These are phyloP conservation scores for Thelephora aurantiotincta DNA, from an alignment of 768 basidiomycete species.

Conservation along the genomic window DNA sequence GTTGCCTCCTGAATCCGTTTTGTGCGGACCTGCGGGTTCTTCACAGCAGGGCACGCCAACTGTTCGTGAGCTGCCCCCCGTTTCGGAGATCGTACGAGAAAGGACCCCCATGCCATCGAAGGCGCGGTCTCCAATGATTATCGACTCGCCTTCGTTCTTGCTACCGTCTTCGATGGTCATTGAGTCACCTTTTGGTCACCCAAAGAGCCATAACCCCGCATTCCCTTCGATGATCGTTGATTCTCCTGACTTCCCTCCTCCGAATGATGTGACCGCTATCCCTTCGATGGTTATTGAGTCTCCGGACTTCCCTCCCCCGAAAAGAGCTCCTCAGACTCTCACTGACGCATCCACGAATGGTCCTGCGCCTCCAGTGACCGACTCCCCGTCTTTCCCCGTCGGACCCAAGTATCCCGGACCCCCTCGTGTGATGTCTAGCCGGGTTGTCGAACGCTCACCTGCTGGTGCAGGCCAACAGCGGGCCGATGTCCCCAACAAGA, in stretches of 20 bases:
- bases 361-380: not conserved
- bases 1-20: slow-evolving; percentile 4
- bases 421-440: slow-evolving; percentile 8
- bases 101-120: not conserved
- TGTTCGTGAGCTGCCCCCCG: not conserved
- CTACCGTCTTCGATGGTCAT: slow-evolving; percentile 1
- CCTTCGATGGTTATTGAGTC: too few species aligned
- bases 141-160: slow-evolving; percentile 11
- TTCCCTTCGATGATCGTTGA: slow-evolving; percentile 1
- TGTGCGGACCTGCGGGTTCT: slow-evolving; percentile 1
- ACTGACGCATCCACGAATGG: too few species aligned
- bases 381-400: slow-evolving; percentile 12
- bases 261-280: too few species aligned
- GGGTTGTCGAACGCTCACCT: slow-evolving; percentile 9
- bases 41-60: not conserved
- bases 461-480: slow-evolving; percentile 1
- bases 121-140: not conserved
- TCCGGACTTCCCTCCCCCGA: too few species aligned
- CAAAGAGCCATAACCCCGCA: too few species aligned
- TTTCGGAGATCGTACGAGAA: not conserved
- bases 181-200: not conserved
- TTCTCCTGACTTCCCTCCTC: too few species aligned
- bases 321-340: too few species aligned
- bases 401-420: not conserved
- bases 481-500: slow-evolving; percentile 6